A percentile compares a stretch with the other conserved stretches of the same genome.
Conservation (phyloP, 2,329 filamentous ascomycete genomes). For the Hypoxylon sp. region DNA sequence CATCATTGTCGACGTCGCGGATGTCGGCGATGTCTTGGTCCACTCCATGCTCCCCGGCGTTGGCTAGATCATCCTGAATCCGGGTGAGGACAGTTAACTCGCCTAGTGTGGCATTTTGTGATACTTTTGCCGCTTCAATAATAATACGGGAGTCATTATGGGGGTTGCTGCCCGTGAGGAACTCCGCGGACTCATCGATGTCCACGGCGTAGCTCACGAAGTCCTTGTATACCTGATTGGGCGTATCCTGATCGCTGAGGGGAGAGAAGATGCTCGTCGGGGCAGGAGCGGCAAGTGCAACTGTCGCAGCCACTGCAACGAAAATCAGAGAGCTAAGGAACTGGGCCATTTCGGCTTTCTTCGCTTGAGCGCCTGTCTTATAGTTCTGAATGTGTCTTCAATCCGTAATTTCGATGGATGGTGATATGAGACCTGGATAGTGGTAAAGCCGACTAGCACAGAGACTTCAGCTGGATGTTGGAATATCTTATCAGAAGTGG, state of each 20-base stretch:
- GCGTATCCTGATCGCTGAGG: background rate
- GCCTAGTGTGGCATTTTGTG: background rate
- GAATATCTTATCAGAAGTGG: background rate
- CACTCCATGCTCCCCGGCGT: background rate
- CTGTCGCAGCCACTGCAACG: background rate
- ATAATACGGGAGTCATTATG: too few species aligned
- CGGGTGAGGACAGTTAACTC: background rate
- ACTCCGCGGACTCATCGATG: background rate
- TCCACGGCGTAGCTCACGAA: background rate
- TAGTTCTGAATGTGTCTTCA: background rate
- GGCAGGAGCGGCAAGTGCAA: background rate
- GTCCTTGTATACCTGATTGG: background rate
- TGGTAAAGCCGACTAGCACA: background rate
- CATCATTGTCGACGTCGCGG: background rate
- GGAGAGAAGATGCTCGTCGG: background rate
- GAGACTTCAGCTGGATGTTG: background rate
- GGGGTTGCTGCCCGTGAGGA: background rate
- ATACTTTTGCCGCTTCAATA: too few species aligned
- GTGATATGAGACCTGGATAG: background rate
- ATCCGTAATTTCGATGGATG: background rate
- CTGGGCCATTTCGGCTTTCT: background rate
- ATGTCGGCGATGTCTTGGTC: background rate
- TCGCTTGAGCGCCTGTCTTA: background rate
- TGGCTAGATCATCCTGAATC: background rate
- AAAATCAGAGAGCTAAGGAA: background rate